Conservation (phyloP, 2,329 filamentous ascomycete species). For the Diaporthe humulicola region DNA sequence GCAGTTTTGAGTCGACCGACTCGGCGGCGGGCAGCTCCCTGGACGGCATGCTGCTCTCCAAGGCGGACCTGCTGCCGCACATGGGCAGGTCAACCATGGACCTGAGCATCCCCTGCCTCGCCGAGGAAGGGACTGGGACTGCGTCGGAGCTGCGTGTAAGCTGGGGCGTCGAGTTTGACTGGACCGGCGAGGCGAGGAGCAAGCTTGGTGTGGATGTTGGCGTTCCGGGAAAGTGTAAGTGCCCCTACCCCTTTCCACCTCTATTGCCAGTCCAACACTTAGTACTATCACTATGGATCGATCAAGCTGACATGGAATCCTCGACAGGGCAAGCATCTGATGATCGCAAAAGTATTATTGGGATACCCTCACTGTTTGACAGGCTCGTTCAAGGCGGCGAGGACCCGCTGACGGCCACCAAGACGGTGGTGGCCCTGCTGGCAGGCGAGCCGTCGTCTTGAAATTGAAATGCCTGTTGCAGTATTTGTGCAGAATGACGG, state of each 20-base stretch:
- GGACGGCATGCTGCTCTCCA: constrained; percentile 42
- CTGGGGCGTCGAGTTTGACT: constrained; percentile 78
- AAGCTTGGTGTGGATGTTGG: constrained; percentile 66
- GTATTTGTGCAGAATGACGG: not conserved
- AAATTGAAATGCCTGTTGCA: not conserved
- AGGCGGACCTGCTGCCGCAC: constrained; percentile 64
- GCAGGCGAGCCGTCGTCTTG: constrained; percentile 54
- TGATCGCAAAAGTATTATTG: constrained; percentile 65
- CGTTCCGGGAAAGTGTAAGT: constrained; percentile 75
- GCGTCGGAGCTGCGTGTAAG: constrained; percentile 64
- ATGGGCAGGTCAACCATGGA: constrained; percentile 67
- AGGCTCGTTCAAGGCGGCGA: constrained; percentile 68
- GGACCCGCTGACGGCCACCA: constrained; percentile 68
- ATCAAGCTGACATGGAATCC: not conserved
- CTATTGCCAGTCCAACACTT: constrained; percentile 33
- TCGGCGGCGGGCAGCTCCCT: constrained; percentile 32
- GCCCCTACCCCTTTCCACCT: not conserved
- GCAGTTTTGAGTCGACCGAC: constrained; percentile 30
- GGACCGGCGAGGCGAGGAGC: constrained; percentile 78
- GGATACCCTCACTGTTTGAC: constrained; percentile 72
- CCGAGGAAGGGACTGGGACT: constrained; percentile 47
- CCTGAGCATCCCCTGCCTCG: constrained; percentile 59
- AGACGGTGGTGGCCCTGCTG: constrained; percentile 72
- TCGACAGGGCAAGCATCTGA: constrained; percentile 72
- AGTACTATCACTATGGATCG: not conserved